Base-by-base conservation (phyloP, 2,329 filamentous ascomycete genomes). In the Aulographum hederae region DNA sequence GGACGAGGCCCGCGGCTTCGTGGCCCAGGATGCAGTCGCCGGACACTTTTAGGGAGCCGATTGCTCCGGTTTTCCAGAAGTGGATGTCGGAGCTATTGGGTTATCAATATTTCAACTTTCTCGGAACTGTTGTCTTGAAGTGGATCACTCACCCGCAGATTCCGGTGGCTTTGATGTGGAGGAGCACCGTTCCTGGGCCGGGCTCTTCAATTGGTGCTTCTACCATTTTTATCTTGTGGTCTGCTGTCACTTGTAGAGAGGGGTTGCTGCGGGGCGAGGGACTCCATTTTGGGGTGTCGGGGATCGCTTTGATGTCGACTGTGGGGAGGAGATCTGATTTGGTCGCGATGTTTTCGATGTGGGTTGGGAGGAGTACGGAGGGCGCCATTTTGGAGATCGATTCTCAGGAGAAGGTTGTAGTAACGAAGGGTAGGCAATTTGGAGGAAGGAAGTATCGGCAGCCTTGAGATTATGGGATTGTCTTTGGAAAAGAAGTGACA, bases 21-120 rank as follows among this genome's bases (percentile, higher is more conserved):
- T 77, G 73, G 15, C 73, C 71, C 28, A 77, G 59, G 32, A 75
- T 72, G 41, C 69, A 73, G 39, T 75, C 68, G 14, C 65, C 65
- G 35, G 71, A 61, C 10, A 78, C 64, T 2, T 69, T 60, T 2
- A 78, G 57, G 2, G 63, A 59, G 2, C 74, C 73, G 42, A 78
- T 78, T 10, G 62, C 53, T 16, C 73, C 73, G 1, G 59, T 55
- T 41, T 71, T 70, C 73, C 73, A 78, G 41, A 76, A 73, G 45
- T 78, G 73, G 39, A 78, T 64, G 41, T 78, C 73, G 1, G 71
- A 76, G 26, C 27, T 28, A 17, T 28, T 8, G 8, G 21, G 8
- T 25, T 25, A 25, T 65, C 69, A 36, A 20, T n/a, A n/a, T n/a
- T n/a, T n/a, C n/a, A n/a, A n/a, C n/a, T n/a, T n/a, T 16, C 15